Conservation (phyloP, 2,329 filamentous ascomycete species). For the Exophiala phaeomuriformis region DNA sequence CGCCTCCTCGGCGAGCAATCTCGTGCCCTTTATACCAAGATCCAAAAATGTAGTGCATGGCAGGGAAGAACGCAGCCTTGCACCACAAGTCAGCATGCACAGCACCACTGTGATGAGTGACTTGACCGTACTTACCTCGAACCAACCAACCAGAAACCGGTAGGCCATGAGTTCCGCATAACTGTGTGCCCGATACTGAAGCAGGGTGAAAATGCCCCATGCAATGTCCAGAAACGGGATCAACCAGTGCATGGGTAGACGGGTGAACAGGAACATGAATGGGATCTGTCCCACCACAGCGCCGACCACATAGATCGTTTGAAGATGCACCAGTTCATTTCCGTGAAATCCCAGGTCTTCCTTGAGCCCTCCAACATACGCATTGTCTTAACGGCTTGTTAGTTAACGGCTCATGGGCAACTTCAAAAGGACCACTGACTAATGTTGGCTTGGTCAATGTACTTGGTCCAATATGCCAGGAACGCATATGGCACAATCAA, state of each 20-base stretch:
- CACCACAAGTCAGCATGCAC: too few species aligned
- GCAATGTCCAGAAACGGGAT: conserved; percentile 47
- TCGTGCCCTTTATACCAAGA: conserved; percentile 28
- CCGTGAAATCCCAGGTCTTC: conserved; percentile 46
- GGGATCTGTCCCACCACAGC: conserved; percentile 48
- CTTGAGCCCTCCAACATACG: conserved; percentile 49
- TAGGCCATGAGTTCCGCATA: conserved; percentile 28
- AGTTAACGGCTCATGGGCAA: background rate
- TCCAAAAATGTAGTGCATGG: conserved; percentile 30
- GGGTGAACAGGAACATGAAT: conserved; percentile 46
- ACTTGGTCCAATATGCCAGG: conserved; percentile 49
- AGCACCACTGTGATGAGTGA: too few species aligned
- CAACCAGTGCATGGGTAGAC: conserved; percentile 43
- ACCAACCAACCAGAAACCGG: conserved; percentile 14
- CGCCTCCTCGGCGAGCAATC: conserved; percentile 33
- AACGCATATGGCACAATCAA: conserved; percentile 52
- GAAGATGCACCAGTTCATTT: conserved; percentile 48
- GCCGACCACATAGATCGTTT: conserved; percentile 48
- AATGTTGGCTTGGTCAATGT: conserved; percentile 50
- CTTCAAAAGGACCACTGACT: conserved; percentile 33
- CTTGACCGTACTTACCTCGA: conserved; percentile 26
- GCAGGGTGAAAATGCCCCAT: conserved; percentile 52
- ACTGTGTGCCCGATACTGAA: conserved; percentile 44
- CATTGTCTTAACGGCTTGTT: conserved; percentile 39
- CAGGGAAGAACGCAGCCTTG: conserved; percentile 35